phyloP scores from a whole-genome alignment of 202 grass and related monocot genomes.

The Panicum hallii region DNA sequence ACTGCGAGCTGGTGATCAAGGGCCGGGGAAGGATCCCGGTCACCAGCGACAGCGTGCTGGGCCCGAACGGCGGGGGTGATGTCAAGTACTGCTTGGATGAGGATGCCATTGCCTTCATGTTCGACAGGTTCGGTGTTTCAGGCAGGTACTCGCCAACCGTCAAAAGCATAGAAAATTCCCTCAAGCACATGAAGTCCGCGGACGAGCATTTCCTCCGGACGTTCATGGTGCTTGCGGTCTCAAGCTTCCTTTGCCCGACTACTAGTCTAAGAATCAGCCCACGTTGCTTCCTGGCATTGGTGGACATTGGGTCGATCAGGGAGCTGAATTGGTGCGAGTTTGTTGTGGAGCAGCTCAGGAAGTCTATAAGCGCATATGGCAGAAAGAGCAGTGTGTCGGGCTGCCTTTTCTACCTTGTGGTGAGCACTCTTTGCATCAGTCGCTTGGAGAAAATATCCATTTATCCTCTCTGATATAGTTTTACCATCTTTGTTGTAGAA shows the following conservation, averaged over 20 bases:
- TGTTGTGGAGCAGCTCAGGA: conserved; percentile 35
- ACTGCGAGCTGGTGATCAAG: conserved; percentile 36
- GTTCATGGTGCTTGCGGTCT: conserved; percentile 22
- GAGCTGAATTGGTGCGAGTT: conserved; percentile 43
- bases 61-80: conserved; percentile 5
- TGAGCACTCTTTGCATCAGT: background rate
- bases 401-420: conserved; percentile 41
- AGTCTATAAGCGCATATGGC: background rate
- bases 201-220: conserved; percentile 46
- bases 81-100: conserved; percentile 20
- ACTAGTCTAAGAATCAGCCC: conserved; percentile 35
- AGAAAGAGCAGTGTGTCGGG: conserved; percentile 10
- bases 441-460: background rate
- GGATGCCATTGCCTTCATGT: conserved; percentile 18
- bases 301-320: conserved; percentile 18
- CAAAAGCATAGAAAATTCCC: conserved; percentile 12
- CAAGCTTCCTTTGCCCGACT: conserved; percentile 28
- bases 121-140: background rate
- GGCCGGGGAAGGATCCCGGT: conserved; percentile 32
- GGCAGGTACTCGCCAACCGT: background rate
- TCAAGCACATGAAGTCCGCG: conserved; percentile 27
- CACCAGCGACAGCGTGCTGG: conserved; percentile 31
- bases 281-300: conserved; percentile 26
- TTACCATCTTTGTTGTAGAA: conserved; percentile 20
- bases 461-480: background rate